These are phyloP conservation scores for Lachancea kluyveri DNA, from an alignment of 805 yeast genomes.

Conservation along the genomic window DNA sequence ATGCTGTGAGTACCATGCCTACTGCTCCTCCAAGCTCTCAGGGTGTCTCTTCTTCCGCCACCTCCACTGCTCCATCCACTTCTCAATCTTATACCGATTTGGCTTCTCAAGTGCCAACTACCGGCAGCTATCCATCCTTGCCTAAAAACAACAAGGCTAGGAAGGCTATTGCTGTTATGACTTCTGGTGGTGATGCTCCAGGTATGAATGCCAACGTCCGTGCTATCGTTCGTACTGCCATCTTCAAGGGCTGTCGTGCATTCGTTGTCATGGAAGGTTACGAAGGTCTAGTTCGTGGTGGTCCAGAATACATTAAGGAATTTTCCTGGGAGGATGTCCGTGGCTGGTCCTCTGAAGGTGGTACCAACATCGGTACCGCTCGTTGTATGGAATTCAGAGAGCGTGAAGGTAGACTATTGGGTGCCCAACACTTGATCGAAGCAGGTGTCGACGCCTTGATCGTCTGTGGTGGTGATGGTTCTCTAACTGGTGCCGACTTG, in stretches of 20 bases:
- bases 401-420: slow-evolving; percentile 56
- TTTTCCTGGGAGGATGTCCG: slow-evolving; percentile 72
- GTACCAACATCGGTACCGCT: slow-evolving; percentile 77
- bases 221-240: slow-evolving; percentile 66
- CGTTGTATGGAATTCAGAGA: slow-evolving; percentile 63
- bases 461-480: slow-evolving; percentile 83
- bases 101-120: slow-evolving; percentile 13
- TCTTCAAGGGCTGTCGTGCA: slow-evolving; percentile 56
- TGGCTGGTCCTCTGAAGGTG: slow-evolving; percentile 65
- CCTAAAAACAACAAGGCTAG: slow-evolving; percentile 35
- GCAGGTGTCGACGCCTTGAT: slow-evolving; percentile 73
- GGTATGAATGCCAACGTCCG: slow-evolving; percentile 77
- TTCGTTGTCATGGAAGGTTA: slow-evolving; percentile 71
- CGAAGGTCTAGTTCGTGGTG: slow-evolving; percentile 65
- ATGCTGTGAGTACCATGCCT: slow-evolving; percentile 48
- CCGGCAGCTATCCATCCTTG: slow-evolving; percentile 17
- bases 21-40: slow-evolving; percentile 16
- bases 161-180: slow-evolving; percentile 67
- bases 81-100: slow-evolving; percentile 21
- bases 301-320: slow-evolving; percentile 44
- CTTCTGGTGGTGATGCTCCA: slow-evolving; percentile 79
- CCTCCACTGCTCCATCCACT: slow-evolving; percentile 15
- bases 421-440: slow-evolving; percentile 57
- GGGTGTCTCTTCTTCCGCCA: slow-evolving; percentile 5
- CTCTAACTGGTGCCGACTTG: slow-evolving; percentile 75